phyloP scores from a whole-genome alignment of 202 grass and related monocot genomes.

The Alloteropsis angusta region DNA sequence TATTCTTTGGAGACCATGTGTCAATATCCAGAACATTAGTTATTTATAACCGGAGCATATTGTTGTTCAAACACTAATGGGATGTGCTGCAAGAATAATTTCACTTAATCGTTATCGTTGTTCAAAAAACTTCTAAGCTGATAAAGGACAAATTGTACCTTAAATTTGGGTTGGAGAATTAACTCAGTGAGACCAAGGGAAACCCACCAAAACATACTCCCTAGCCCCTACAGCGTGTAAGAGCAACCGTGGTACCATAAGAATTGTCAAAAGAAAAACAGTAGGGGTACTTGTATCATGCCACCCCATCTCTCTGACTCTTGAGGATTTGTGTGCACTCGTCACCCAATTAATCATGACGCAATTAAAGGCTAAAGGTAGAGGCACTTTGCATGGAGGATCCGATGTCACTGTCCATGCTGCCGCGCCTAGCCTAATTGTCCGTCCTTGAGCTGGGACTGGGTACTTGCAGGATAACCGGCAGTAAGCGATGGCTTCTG shows the following conservation, averaged over 20 bases:
- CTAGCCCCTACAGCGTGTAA: neutral
- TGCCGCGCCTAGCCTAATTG: neutral
- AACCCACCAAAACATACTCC: conserved; percentile 1
- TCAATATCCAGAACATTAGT: too few relatives aligned
- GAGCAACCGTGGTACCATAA: neutral
- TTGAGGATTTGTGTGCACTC: neutral
- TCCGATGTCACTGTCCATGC: conserved; percentile 12
- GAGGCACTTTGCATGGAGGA: neutral
- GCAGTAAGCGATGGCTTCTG: neutral
- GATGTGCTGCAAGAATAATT: neutral
- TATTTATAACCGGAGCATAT: too few relatives aligned
- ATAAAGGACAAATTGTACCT: neutral
- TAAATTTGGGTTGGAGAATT: neutral
- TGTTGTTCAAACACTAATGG: too few relatives aligned
- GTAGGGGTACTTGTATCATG: neutral
- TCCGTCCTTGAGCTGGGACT: neutral
- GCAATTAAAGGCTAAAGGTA: neutral
- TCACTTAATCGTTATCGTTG: neutral
- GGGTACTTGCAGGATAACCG: neutral
- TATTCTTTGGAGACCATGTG: too few relatives aligned
- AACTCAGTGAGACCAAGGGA: neutral
- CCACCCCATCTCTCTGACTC: neutral
- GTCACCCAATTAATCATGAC: neutral
- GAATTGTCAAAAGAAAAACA: neutral
- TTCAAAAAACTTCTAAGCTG: neutral